These are phyloP conservation scores for Rhynchosporium secalis DNA, from an alignment of 2,329 filamentous ascomycete species.

Conservation along the genomic window DNA sequence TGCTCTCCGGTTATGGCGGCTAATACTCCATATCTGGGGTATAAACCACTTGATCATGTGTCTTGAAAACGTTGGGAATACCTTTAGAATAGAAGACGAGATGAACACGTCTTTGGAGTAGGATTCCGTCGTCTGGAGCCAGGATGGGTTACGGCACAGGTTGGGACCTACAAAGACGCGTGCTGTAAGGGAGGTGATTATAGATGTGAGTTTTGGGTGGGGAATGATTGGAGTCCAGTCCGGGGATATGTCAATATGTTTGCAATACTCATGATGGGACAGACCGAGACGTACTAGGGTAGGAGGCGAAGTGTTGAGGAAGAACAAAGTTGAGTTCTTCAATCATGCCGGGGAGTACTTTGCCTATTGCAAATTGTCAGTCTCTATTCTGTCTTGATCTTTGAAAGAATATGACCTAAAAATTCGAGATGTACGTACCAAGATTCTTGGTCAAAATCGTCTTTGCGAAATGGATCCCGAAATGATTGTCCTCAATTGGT, in stretches of 20 bases:
- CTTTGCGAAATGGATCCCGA: background rate
- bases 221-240: constrained; percentile 5
- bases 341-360: background rate
- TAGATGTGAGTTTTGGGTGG: background rate
- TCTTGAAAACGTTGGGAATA: background rate
- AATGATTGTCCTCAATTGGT: constrained; percentile 2
- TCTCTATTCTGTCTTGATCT: no score
- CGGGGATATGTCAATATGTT: background rate
- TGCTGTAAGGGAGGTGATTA: constrained; percentile 7
- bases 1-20: background rate
- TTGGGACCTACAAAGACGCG: constrained; percentile 6
- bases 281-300: background rate
- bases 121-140: constrained; percentile 4
- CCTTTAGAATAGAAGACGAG: background rate
- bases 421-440: background rate
- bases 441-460: constrained; percentile 5
- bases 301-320: background rate
- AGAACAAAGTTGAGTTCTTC: constrained; percentile 1
- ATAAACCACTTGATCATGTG: background rate
- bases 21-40: constrained; percentile 6
- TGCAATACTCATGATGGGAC: background rate
- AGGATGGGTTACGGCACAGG: background rate
- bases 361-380: background rate
- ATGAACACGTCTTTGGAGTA: constrained; percentile 13
- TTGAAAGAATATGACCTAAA: no score